Base-by-base conservation (phyloP, 257 asterid species). In the Salvia hispanica region DNA sequence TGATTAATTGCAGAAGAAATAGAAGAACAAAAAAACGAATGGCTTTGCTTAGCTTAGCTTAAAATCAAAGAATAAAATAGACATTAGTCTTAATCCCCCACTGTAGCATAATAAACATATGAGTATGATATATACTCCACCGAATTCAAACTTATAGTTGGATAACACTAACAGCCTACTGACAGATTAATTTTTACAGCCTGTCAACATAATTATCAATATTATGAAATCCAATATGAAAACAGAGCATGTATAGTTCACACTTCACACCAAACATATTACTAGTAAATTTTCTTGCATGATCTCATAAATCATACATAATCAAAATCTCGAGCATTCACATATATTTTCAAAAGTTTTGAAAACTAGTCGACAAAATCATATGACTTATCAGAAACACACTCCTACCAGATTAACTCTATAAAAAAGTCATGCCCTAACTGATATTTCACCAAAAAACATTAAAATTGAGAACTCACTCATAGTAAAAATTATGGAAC, bases 401-500 rank as follows among this genome's bases (percentile, higher is more conserved):
- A 3, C 39, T 2, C 6, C 39, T 34, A 34, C 6, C 6, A 34
- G 39, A 34, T 34, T 34, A 34, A 3, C 39, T 34, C 39, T 34
- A 34, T 21, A 34, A 34, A 34, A 34, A 34, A 2, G 37, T 34
- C 37, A 34, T 21, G 25, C 25, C 2, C 25, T 25, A 25, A 25
- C 31, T 25, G 31, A 25, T 25, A 3, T n/a, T 51, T 59, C 40
- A 18, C 7, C 44, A 66, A 14, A 13, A 4, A 21, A 33, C 10
- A 50, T 36, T 62, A 8, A 43, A 16, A 25, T 1, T 33, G 67
- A 33, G 9, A 51, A 63, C 66, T 60, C 55, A 70, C 71, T 45
- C 33, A 9, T 42, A 72, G 14, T 63, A 18, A 58, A 33, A 34
- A 39, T 80, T 83, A 84, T n/a, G 82, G 73, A 60, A 78, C 77